These are phyloP conservation scores for Boletus rufocinnamomeus DNA, from an alignment of 768 basidiomycete genomes.

Conservation along the genomic window DNA sequence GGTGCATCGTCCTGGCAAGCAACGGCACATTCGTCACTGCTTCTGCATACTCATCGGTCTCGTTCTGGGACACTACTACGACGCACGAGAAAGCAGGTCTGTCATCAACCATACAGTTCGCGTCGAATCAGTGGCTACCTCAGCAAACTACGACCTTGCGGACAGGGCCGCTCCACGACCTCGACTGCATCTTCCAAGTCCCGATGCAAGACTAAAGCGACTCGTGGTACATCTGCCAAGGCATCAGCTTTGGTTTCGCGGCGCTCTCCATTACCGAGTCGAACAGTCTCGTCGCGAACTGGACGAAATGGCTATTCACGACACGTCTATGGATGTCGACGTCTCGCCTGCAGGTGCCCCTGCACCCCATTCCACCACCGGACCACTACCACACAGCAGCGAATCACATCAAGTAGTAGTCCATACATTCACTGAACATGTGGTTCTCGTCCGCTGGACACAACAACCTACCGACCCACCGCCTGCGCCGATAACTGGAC, in stretches of 20 bases:
- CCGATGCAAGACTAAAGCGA: constrained; percentile 23
- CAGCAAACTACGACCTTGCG: too few species aligned
- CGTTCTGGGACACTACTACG: too few species aligned
- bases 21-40: too few species aligned
- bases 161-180: constrained; percentile 23
- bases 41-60: too few species aligned
- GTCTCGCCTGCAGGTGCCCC: not conserved
- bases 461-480: too few species aligned
- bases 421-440: too few species aligned
- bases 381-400: not conserved
- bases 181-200: constrained; percentile 25
- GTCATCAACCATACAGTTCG: too few species aligned
- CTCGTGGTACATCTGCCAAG: constrained; percentile 28
- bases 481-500: too few species aligned
- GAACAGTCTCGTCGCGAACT: not conserved
- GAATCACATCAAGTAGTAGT: not conserved
- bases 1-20: too few species aligned
- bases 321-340: constrained; percentile 2
- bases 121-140: too few species aligned
- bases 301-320: not conserved
- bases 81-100: too few species aligned
- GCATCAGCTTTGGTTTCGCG: constrained; percentile 11
- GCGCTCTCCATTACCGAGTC: constrained; percentile 19
- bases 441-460: too few species aligned
- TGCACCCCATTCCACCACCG: not conserved